phyloP scores from a whole-genome alignment of 495 filamentous ascomycete species.

The Xylaria scruposa region DNA sequence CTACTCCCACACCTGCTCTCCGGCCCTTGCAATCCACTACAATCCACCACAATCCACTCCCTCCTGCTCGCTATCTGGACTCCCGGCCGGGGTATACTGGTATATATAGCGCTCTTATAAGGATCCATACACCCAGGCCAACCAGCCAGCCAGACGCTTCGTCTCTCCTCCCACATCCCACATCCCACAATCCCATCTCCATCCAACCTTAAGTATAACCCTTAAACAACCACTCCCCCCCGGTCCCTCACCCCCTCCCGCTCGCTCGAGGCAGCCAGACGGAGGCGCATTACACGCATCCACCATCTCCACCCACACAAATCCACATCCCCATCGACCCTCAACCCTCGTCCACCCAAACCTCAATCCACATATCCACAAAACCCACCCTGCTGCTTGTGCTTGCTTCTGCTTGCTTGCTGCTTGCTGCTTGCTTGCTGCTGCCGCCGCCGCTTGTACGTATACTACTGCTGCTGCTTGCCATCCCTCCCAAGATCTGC shows the following conservation, averaged over 20 bases:
- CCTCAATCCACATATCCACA: conserved; percentile 3
- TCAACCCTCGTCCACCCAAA: background rate
- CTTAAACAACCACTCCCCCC: background rate
- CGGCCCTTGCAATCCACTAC: background rate
- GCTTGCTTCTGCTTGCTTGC: background rate
- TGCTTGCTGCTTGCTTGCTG: conserved; percentile 9
- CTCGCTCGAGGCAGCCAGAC: conserved; percentile 26
- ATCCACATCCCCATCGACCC: background rate
- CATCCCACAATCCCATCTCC: no score
- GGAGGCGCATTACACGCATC: conserved; percentile 23
- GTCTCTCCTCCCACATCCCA: background rate
- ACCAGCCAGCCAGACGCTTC: no score
- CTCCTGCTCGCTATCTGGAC: background rate
- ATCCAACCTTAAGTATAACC: no score
- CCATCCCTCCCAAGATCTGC: conserved; percentile 39
- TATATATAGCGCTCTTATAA: conserved; percentile 11
- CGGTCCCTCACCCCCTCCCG: conserved; percentile 8
- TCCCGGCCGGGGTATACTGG: background rate
- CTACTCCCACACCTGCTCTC: background rate
- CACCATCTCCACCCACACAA: conserved; percentile 12
- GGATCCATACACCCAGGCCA: background rate
- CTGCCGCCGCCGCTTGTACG: background rate
- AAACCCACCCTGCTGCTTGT: conserved; percentile 1
- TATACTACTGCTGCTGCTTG: background rate
- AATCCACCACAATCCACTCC: background rate